Conservation (phyloP, 192 early-diverging fungal species). For the Coemansia sp. region DNA sequence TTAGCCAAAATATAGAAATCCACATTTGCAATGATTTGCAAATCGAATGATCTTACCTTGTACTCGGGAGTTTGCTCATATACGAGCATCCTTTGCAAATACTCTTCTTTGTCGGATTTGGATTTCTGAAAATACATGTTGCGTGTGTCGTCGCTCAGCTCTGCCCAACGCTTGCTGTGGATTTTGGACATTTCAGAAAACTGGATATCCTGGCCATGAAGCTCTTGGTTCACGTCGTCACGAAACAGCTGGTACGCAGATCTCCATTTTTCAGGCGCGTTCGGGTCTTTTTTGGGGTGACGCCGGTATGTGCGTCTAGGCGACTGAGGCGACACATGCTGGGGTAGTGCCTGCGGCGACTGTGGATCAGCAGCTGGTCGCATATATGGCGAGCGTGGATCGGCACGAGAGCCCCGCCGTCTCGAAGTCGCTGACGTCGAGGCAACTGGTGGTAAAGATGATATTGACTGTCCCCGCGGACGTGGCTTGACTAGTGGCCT, state of each 20-base stretch:
- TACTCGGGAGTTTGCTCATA: slow-evolving; percentile 41
- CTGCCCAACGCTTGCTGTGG: slow-evolving; percentile 51
- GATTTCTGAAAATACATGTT: slow-evolving; percentile 36
- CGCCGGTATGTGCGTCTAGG: slow-evolving; percentile 45
- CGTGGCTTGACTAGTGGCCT: slow-evolving; percentile 18
- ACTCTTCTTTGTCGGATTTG: slow-evolving; percentile 42
- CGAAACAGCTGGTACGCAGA: slow-evolving; percentile 57
- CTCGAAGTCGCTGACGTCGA: slow-evolving; percentile 13
- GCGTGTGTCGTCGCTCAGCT: slow-evolving; percentile 27
- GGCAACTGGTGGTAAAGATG: slow-evolving; percentile 19
- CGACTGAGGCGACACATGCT: slow-evolving; percentile 21
- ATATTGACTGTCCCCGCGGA: slow-evolving; percentile 38
- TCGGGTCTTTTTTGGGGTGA: slow-evolving; percentile 52
- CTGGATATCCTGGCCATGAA: slow-evolving; percentile 40
- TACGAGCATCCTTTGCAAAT: slow-evolving; percentile 33
- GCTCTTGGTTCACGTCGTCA: slow-evolving; percentile 51
- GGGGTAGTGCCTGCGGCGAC: slow-evolving; percentile 15
- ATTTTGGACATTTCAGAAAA: slow-evolving; percentile 56
- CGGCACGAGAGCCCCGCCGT: slow-evolving; percentile 32
- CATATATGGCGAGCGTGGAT: slow-evolving; percentile 30
- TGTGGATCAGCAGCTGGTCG: slow-evolving; percentile 18
- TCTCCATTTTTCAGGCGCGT: slow-evolving; percentile 53
- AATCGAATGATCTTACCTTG: slow-evolving; percentile 20
- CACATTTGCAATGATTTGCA: not conserved
- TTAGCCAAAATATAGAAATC: not conserved